Base-by-base conservation (phyloP, 176 grass and related monocot genomes). In the Puya raimondii region DNA sequence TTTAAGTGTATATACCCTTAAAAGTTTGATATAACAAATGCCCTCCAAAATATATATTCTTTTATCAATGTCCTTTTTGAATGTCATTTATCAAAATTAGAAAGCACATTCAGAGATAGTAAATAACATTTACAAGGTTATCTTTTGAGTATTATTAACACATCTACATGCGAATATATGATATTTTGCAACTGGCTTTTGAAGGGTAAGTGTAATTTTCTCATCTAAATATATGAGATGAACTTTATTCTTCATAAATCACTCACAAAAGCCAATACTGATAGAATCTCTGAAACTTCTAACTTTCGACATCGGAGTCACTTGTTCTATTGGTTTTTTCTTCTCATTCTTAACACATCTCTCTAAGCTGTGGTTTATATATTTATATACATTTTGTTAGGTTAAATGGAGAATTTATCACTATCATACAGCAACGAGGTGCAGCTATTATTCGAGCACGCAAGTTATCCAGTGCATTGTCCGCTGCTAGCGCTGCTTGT, bases 381-480 rank as follows among this genome's bases (percentile, higher is more conserved):
- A 42, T 42, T 42, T 42, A 42, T 42, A 42, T 42, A 42, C 17
- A 14, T 59, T 17, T n/a, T 21, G 42, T 47, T 50, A 93, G 86
- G 90, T 50, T 93, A 71, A 86, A 69, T n/a, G 86, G 74, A 15
- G 86, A 86, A 64, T 89, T 93, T 56, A 77, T 93, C 68, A 51
- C 42, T 64, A 56, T 22, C 25, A 78, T 93, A 53, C 90, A 79
- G 81, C 77, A 93, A 71, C 75, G 83, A 66, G 90, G 86, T 26
- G 74, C 80, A 49, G 78, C 73, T 66, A 80, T 93, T 68, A 89
- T 93, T 69, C 81, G 79, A 80, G 80, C 80, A 9, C 82, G 86
- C 11, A 84, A 79, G 80, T 86, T 72, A 64, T 93, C 90, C 10
- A 93, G 90, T 49, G 72, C 90, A 16, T 79, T 88, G 68, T 93